Evolutionary conservation across 2,329 filamentous ascomycete genomes (phyloP).

Genomic region (Decorospora gaudefroyi): DNA sequence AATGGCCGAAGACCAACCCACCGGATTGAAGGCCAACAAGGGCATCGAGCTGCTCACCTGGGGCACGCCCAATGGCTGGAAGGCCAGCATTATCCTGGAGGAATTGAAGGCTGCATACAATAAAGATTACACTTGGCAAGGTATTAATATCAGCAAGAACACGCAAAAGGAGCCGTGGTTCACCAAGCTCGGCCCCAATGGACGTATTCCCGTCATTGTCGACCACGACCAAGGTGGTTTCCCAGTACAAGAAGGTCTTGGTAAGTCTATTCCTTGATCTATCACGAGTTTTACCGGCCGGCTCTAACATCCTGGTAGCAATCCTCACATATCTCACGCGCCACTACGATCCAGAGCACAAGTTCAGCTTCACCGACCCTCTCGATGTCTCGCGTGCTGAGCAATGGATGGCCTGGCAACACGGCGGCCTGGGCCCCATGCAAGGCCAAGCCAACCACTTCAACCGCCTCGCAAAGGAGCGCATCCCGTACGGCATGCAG

Average conservation of each 20-base stretch:
- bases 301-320: constrained; percentile 27
- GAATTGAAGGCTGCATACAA: constrained; percentile 69
- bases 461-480: constrained; percentile 51
- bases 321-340: constrained; percentile 53
- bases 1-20: constrained; percentile 51
- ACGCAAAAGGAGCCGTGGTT: constrained; percentile 71
- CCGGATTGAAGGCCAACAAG: constrained; percentile 63
- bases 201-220: constrained; percentile 67
- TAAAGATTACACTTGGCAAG: constrained; percentile 61
- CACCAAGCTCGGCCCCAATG: constrained; percentile 65
- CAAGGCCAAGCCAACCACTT: constrained; percentile 51
- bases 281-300: constrained; percentile 4
- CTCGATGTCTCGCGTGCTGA: constrained; percentile 56
- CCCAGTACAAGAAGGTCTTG: constrained; percentile 54
- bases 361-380: constrained; percentile 54
- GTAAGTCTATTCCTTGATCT: constrained; percentile 21
- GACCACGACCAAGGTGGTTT: constrained; percentile 67
- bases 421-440: constrained; percentile 52
- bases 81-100: constrained; percentile 65
- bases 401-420: constrained; percentile 67
- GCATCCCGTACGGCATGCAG: constrained; percentile 53
- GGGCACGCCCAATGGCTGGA: constrained; percentile 57
- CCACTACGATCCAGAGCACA: constrained; percentile 54
- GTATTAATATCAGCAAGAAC: constrained; percentile 62
- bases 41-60: constrained; percentile 69